Evolutionary conservation across 805 yeast genomes (phyloP).

Genomic region (Wickerhamiella cacticola): DNA sequence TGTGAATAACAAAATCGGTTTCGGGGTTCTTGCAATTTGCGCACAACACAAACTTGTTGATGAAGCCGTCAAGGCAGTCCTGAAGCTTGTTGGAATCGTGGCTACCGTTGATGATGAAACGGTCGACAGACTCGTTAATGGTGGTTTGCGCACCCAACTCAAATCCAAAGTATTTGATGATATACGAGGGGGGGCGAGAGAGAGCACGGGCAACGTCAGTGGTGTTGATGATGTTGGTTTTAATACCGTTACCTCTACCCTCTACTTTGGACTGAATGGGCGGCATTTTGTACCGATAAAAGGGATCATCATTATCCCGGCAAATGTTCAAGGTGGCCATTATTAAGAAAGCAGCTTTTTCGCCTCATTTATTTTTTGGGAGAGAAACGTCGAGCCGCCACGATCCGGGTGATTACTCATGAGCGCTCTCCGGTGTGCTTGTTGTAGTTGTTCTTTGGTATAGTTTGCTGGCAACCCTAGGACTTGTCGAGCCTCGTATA

Average conservation of each 20-base stretch:
- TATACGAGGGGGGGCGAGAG: conserved; percentile 83
- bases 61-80: conserved; percentile 89
- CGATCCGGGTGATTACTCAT: conserved; percentile 85
- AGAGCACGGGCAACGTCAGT: conserved; percentile 90
- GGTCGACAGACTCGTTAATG: conserved; percentile 64
- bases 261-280: conserved; percentile 92
- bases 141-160: conserved; percentile 96
- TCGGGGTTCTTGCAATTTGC: conserved; percentile 95
- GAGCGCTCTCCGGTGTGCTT: conserved; percentile 73
- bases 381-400: conserved; percentile 82
- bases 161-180: conserved; percentile 88
- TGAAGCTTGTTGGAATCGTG: conserved; percentile 85
- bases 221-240: conserved; percentile 82
- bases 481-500: conserved; percentile 42
- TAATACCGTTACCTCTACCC: conserved; percentile 99
- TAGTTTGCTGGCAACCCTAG: conserved; percentile 32
- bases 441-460: conserved; percentile 49
- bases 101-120: conserved; percentile 87
- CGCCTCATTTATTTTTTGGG: conserved; percentile 73
- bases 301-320: conserved; percentile 95
- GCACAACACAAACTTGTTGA: conserved; percentile 84
- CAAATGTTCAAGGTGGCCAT: conserved; percentile 70
- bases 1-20: conserved; percentile 75
- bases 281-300: conserved; percentile 99
- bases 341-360: conserved; percentile 5